Evolutionary conservation across 768 basidiomycete genomes (phyloP).

Genomic region (Hortiboletus campestris): DNA sequence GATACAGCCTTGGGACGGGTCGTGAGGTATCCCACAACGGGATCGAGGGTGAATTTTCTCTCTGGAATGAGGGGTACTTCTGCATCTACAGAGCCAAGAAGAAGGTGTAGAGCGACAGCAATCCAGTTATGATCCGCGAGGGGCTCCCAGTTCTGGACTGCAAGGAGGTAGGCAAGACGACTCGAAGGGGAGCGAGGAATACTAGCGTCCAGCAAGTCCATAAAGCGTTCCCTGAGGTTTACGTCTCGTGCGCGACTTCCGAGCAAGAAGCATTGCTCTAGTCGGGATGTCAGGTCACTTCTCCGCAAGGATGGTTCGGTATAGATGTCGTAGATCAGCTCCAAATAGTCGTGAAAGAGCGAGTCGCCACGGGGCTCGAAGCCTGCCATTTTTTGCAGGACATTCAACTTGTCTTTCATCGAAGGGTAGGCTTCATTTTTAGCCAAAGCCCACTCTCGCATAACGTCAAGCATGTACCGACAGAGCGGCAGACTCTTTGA

Average conservation of each 20-base stretch:
- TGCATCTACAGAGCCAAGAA: conserved; percentile 69
- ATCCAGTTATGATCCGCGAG: conserved; percentile 94
- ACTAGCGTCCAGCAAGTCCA: conserved; percentile 86
- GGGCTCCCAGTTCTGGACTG: conserved; percentile 93
- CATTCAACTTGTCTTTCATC: conserved; percentile 91
- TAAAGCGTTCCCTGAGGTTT: conserved; percentile 74
- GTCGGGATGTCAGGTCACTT: conserved; percentile 88
- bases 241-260: conserved; percentile 87
- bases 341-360: conserved; percentile 80
- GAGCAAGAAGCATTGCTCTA: conserved; percentile 91
- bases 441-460: conserved; percentile 86
- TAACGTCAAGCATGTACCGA: conserved; percentile 80
- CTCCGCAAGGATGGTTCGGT: conserved; percentile 80
- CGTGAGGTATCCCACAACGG: conserved; percentile 35
- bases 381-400: conserved; percentile 84
- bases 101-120: conserved; percentile 82
- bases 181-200: conserved; percentile 79
- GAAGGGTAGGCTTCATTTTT: conserved; percentile 85
- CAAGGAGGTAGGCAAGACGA: conserved; percentile 86
- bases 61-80: conserved; percentile 43
- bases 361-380: conserved; percentile 79
- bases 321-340: conserved; percentile 93
- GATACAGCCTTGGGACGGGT: conserved; percentile 46
- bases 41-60: conserved; percentile 38
- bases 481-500: conserved; percentile 79